Conservation (phyloP, 2,329 filamentous ascomycete species). For the Fusarium multiceps region DNA sequence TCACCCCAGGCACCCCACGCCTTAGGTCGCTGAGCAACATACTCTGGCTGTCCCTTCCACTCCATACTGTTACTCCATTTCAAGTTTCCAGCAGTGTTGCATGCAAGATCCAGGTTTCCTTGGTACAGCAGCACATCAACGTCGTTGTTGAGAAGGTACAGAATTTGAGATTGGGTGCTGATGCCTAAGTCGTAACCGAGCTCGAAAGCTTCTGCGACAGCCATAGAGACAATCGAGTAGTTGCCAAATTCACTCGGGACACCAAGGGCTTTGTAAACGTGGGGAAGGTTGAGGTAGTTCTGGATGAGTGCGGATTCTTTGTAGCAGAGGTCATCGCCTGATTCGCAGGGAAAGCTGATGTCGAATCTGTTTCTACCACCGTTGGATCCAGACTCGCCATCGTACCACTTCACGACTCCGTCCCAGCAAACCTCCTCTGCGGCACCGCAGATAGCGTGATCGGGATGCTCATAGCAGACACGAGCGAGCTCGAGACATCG, state of each 20-base stretch:
- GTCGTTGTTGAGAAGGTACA: conserved; percentile 7
- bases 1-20: conserved; percentile 17
- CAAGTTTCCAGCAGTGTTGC: conserved; percentile 38
- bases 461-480: conserved; percentile 35
- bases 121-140: conserved; percentile 37
- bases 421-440: conserved; percentile 28
- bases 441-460: conserved; percentile 31
- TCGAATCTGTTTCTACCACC: conserved; percentile 22
- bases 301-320: conserved; percentile 10
- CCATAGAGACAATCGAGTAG: conserved; percentile 9
- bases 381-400: not conserved
- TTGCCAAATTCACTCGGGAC: not conserved
- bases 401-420: conserved; percentile 10
- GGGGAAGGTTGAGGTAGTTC: conserved; percentile 6
- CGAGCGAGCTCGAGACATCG: conserved; percentile 30
- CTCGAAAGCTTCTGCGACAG: not conserved
- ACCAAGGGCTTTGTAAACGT: conserved; percentile 11
- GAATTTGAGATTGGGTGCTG: conserved; percentile 23
- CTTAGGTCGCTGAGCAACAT: conserved; percentile 23
- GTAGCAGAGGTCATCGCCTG: conserved; percentile 10
- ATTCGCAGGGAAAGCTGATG: conserved; percentile 12
- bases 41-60: conserved; percentile 36
- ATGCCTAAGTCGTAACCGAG: conserved; percentile 8
- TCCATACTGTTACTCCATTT: conserved; percentile 29
- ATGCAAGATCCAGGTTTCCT: conserved; percentile 37